Base-by-base conservation (phyloP, 805 yeast genomes). In the Pichia insulana region DNA sequence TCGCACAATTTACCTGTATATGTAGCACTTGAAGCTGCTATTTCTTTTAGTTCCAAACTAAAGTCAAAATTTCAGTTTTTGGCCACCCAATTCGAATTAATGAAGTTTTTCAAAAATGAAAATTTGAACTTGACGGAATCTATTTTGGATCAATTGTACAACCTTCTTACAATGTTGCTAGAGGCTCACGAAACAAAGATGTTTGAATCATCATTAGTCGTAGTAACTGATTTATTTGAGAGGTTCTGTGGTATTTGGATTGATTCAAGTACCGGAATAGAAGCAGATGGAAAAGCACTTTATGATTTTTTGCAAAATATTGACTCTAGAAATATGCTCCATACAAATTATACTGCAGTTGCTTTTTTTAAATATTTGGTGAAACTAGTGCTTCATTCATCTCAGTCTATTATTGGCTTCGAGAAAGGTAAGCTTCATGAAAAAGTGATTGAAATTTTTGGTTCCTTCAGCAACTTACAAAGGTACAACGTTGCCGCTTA, bases 231-330 rank as follows among this genome's bases (percentile, higher is more conserved):
- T 28, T 38, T 71, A 1, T 47, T 70, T 20, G 19, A 36, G 0
- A 26, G 48, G 1, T 54, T 66, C 33, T 44, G 58, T 3, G 52
- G 50, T 1, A 37, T 49, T 0, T 63, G 75, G 65, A 34, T 63
- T 1, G 30, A 39, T 1, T 42, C 40, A 4, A 51, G 56, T 8
- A 53, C 48, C 1, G 53, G 52, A 2, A 51, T 72, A 7, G 48
- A 54, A 16, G 62, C 62, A 3, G 80, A 76, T 38, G 67, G 69
- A 35, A 53, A 51, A 30, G 83, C 78, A 48, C 65, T 79, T 16
- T 60, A 67, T 32, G 54, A 60, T 1, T 79, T 76, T 69, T 46
- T 76, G 8, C 33, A 63, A 3, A 50, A 58, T 15, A 59, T 77
- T 37, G 65, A 67, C 4, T 58, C 62, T 1, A 72, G 67, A 27